Base-by-base conservation (phyloP, 2,329 filamentous ascomycete species). In the Lecanoromycetidae sp. region DNA sequence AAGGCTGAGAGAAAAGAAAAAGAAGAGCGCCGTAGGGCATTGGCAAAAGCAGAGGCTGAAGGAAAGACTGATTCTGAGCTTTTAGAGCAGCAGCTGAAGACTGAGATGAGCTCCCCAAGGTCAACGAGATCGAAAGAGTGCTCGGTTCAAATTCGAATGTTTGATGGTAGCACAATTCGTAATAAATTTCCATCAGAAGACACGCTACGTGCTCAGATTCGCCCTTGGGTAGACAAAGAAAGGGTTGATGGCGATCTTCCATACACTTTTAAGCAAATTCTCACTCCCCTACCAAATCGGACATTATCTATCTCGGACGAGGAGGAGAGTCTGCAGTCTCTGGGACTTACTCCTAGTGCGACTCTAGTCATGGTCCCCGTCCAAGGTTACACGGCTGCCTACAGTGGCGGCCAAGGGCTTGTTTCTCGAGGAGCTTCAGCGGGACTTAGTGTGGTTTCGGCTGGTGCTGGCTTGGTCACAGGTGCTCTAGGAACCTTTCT, bases 221-320 rank as follows among this genome's bases (percentile, higher is more conserved):
- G 90, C 6, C 65, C 70, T 5, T 95, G 87, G 84, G 74, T 96
- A 6, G 84, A 90, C 46, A 68, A 73, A 48, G 70, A 75, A 29
- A 70, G 77, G 52, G 68, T 63, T 9, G 74, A 76, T 35, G 74
- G 72, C 17, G 68, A 72, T 25, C 61, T 71, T 10, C 84, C 87
- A 0, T 96, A 87, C 63, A 82, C 75, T 10, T 88, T 96, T 66
- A 87, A 87, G 59, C 78, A 93, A 39, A 80, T 95, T 29, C 71
- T 93, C 2, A 80, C 84, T 0, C 88, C 88, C 0, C 67, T 79
- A 17, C 85, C 87, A 1, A 91, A 82, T 60, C 78, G 77, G 53
- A 77, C 75, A 8, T 79, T 96, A 49, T 80, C 82, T 27, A 75
- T 80, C 4, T 72, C 76, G 0, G 87, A 95, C 53, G 90, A 95